These are phyloP conservation scores for Gyromitra esculenta DNA, from an alignment of 2,329 filamentous ascomycete species.

Conservation along the genomic window DNA sequence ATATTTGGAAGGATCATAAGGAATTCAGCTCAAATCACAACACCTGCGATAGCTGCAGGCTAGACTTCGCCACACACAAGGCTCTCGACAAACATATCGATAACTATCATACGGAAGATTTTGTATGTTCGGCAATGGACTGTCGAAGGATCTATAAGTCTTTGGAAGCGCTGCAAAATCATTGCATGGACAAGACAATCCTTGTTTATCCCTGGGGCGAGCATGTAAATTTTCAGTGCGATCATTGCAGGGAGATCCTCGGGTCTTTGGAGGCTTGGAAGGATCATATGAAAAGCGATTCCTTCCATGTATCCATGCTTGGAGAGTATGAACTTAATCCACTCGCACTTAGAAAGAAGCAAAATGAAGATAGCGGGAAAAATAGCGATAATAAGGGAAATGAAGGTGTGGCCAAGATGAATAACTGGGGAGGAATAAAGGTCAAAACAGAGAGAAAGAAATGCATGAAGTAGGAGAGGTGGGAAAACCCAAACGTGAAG, in stretches of 20 bases:
- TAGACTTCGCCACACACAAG: slow-evolving; percentile 35
- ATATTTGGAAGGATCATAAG: slow-evolving; percentile 41
- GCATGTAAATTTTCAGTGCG: slow-evolving; percentile 45
- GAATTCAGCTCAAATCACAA: slow-evolving; percentile 38
- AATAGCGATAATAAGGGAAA: background rate
- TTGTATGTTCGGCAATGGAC: slow-evolving; percentile 24
- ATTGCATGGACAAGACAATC: slow-evolving; percentile 37
- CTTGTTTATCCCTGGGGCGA: slow-evolving; percentile 38
- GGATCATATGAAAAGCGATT: slow-evolving; percentile 41
- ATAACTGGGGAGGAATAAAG: slow-evolving; percentile 1
- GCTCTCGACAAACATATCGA: slow-evolving; percentile 39
- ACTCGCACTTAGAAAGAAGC: background rate
- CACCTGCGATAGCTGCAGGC: slow-evolving; percentile 34
- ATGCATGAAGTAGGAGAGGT: background rate
- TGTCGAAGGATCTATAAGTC: slow-evolving; percentile 44
- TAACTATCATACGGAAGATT: slow-evolving; percentile 29
- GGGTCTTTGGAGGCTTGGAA: slow-evolving; percentile 41
- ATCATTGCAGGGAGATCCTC: slow-evolving; percentile 35
- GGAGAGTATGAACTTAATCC: slow-evolving; percentile 33
- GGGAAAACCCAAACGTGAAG: background rate
- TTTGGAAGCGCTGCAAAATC: slow-evolving; percentile 31
- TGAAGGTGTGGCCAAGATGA: background rate
- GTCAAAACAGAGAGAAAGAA: slow-evolving; percentile 1
- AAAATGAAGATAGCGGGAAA: background rate
- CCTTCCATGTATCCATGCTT: slow-evolving; percentile 34